Evolutionary conservation across 768 basidiomycete species (phyloP).

Genomic region (Amanita pseudoporphyria): DNA sequence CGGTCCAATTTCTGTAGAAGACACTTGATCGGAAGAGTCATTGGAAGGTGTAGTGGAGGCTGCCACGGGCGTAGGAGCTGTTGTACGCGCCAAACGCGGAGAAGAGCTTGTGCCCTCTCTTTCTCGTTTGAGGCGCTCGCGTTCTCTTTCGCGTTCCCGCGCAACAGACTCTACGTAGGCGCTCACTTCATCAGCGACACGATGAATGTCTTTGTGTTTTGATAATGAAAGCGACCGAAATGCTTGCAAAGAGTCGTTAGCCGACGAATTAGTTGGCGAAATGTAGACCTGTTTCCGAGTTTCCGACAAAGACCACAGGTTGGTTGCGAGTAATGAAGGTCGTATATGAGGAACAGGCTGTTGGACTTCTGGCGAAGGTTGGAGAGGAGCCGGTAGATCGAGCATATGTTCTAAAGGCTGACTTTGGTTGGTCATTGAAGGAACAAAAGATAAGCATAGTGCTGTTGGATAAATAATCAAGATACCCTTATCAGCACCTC

Average conservation of each 20-base stretch:
- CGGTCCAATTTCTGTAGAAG: neutral
- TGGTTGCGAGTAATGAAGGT: conserved; percentile 8
- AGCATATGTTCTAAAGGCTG: conserved; percentile 46
- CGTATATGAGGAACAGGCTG: conserved; percentile 23
- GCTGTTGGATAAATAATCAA: conserved; percentile 62
- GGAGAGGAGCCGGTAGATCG: conserved; percentile 53
- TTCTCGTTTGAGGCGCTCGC: conserved; percentile 62
- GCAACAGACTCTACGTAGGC: conserved; percentile 68
- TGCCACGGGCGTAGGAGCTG: conserved; percentile 10
- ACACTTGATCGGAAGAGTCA: neutral
- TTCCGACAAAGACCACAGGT: neutral
- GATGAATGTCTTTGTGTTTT: conserved; percentile 37
- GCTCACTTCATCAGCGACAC: conserved; percentile 51
- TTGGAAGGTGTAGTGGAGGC: conserved; percentile 8
- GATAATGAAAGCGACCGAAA: conserved; percentile 46
- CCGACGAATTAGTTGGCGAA: conserved; percentile 7
- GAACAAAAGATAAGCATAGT: conserved; percentile 43
- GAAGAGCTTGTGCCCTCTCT: conserved; percentile 38
- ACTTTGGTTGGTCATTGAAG: conserved; percentile 21
- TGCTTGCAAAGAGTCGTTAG: conserved; percentile 24
- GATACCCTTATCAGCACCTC: conserved; percentile 73
- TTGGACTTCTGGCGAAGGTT: conserved; percentile 35
- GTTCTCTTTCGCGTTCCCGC: conserved; percentile 68
- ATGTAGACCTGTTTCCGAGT: neutral
- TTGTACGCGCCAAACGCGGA: conserved; percentile 22